These are phyloP conservation scores for Shiraia sp. DNA, from an alignment of 2,329 filamentous ascomycete species.

Conservation along the genomic window DNA sequence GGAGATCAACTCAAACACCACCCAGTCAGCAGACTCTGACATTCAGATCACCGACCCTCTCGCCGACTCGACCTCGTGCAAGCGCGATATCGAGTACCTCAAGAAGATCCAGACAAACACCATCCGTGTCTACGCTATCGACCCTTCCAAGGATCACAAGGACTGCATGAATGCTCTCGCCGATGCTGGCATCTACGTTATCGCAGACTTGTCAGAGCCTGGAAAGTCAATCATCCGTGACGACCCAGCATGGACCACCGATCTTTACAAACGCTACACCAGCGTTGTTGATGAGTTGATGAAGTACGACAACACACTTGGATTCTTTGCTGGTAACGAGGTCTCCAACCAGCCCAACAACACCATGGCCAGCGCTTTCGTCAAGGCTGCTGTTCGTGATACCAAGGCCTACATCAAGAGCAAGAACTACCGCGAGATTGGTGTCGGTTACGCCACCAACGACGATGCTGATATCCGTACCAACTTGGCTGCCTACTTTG, in stretches of 20 bases:
- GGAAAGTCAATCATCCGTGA: constrained; percentile 82
- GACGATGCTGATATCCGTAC: constrained; percentile 83
- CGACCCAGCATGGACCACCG: constrained; percentile 75
- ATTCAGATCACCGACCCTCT: constrained; percentile 79
- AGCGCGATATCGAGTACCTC: constrained; percentile 83
- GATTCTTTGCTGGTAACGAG: constrained; percentile 99
- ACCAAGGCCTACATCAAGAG: constrained; percentile 90
- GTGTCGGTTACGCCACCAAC: constrained; percentile 95
- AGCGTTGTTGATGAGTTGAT: constrained; percentile 78
- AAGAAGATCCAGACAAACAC: constrained; percentile 81
- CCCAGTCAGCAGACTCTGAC: constrained; percentile 53
- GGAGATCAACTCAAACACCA: constrained; percentile 60
- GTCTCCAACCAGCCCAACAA: constrained; percentile 89
- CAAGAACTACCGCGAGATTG: constrained; percentile 75
- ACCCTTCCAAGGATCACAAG: constrained; percentile 76
- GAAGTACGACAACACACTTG: constrained; percentile 87
- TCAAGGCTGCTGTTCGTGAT: constrained; percentile 97
- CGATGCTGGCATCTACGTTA: constrained; percentile 80
- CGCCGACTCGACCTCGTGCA: constrained; percentile 70
- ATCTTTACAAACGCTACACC: constrained; percentile 80
- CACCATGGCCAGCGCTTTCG: constrained; percentile 87
- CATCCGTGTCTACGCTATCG: constrained; percentile 92
- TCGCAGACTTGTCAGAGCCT: constrained; percentile 83
- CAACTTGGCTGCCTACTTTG: constrained; percentile 88
- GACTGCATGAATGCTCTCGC: constrained; percentile 83